Evolutionary conservation across 2,329 filamentous ascomycete genomes (phyloP), one percentile per base, ranked within the genome.

Genomic region (Epichloe coenophiala): DNA sequence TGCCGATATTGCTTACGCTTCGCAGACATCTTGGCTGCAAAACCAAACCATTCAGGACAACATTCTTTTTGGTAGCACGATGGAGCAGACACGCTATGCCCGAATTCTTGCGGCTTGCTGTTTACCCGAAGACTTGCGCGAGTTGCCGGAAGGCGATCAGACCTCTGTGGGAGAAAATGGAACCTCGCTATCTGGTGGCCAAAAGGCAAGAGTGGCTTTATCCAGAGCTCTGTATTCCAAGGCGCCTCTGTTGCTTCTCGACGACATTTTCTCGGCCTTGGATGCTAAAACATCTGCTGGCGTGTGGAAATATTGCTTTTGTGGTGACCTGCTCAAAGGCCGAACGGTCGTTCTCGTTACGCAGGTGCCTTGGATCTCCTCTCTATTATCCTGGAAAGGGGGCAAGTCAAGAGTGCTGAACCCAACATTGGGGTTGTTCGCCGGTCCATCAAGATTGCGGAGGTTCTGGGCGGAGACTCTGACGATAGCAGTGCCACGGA

Each of bases 251-350:
- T 63, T 81, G 21, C 64, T 81, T 1, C 69, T 81, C 1, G 78
- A 81, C 54, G 78, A 81, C 52, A 70, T 80, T 3, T 78, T 81
- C 55, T 77, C 77, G 1, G 78, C 78, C 0, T 66, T 81, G 1
- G 78, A 81, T 56, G 71, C 77, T 17, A 77, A 78, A 55, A 81
- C 78, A 0, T 72, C 75, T 1, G 73, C 74, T 15, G 65, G 69
- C 3, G 68, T 82, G 2, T 81, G 77, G 72, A 71, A 76, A 51
- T 66, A 72, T 50, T 79, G 75, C 55, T 81, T 82, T 57, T 79
- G 77, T 52, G 68, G 71, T 45, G 74, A 77, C 45, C 58, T 81
- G 27, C 66, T 81, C 9, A 67, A 66, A 21, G 75, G 72, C 8
- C 68, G 77, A 33, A 81, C 78, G 1, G 69, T 73, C 1, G 71